Base-by-base conservation (phyloP, 768 basidiomycete genomes). In the Mycena floridula region DNA sequence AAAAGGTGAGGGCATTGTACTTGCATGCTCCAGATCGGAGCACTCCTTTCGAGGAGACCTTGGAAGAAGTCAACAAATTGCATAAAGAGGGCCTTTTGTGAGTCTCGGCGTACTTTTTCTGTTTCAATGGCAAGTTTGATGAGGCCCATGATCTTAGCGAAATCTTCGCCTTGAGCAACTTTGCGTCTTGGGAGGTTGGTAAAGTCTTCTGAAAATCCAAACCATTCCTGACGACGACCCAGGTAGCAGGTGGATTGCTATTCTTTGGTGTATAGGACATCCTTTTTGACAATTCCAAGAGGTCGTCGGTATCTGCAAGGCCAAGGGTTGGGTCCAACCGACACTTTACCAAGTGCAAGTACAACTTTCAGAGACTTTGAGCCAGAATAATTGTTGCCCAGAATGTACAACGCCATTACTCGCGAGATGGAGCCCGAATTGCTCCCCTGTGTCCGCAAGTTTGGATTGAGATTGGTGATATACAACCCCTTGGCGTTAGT, bases 141-240 rank as follows among this genome's bases (percentile, higher is more conserved):
- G 15, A 28, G 24, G 25, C 6, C n/a, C n/a, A n/a, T n/a, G n/a
- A n/a, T n/a, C n/a, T 9, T 44, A 77, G 74, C 45, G 67, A 76
- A 49, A 67, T 66, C 6, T 69, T 76, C 38, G 73, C 75, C 7
- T 54, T 77, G 41, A 73, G 72, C 44, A 76, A 76, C 57, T 77
- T 56, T 38, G 59, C 71, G 0, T 54, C 74, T 2, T 76, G 72
- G 70, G 74, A 77, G 57, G 72, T 68, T n/a, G n/a, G n/a, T n/a
- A n/a, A 27, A 21, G 57, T 56, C 41, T 28, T 42, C 13, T 7
- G 20, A 18, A 18, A 20, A 22, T 3, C 7, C 11, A 12, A 24
- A 2, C 13, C 12, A 12, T 28, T 30, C 21, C 12, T 35, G 27
- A 7, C 20, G 37, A 21, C 42, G 27, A 9, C 22, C 28, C 25